Evolutionary conservation across 2,329 filamentous ascomycete species (phyloP).

Genomic region (Nectriaceae sp.): DNA sequence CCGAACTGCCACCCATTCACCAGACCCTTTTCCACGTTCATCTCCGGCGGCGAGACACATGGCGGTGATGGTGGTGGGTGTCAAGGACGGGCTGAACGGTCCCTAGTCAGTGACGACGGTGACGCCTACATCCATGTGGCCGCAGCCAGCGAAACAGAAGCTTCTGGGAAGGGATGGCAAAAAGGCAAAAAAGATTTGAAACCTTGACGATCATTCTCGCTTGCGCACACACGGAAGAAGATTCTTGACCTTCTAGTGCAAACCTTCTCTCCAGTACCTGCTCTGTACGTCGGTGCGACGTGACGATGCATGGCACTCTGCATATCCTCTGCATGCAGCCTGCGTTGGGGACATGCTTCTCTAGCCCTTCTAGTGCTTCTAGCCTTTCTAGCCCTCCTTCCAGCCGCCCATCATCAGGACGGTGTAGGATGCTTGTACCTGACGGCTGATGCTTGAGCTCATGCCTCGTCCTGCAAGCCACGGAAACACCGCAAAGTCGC

Average conservation of each 20-base stretch:
- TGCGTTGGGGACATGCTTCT: neutral
- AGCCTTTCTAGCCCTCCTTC: neutral
- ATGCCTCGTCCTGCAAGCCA: neutral
- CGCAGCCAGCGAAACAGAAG: neutral
- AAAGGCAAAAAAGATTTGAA: neutral
- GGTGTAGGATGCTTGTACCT: neutral
- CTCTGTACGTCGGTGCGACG: neutral
- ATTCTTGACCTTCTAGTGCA: constrained; percentile 26
- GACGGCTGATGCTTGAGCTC: neutral
- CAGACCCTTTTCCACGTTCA: constrained; percentile 1
- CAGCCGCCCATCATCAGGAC: too few species aligned
- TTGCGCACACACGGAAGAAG: constrained; percentile 3
- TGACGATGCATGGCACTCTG: neutral
- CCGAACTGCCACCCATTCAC: constrained; percentile 1
- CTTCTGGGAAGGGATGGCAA: neutral
- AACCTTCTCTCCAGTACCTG: constrained; percentile 12
- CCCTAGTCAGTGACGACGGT: neutral
- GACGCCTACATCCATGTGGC: neutral
- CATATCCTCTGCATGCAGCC: neutral
- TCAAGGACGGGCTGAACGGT: neutral
- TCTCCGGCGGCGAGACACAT: constrained; percentile 6
- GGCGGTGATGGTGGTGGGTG: constrained; percentile 10
- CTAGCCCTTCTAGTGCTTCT: neutral
- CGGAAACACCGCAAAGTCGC: neutral
- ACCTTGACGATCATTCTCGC: neutral